Conservation (phyloP, 2,329 filamentous ascomycete species). For the Botrytis tulipae region DNA sequence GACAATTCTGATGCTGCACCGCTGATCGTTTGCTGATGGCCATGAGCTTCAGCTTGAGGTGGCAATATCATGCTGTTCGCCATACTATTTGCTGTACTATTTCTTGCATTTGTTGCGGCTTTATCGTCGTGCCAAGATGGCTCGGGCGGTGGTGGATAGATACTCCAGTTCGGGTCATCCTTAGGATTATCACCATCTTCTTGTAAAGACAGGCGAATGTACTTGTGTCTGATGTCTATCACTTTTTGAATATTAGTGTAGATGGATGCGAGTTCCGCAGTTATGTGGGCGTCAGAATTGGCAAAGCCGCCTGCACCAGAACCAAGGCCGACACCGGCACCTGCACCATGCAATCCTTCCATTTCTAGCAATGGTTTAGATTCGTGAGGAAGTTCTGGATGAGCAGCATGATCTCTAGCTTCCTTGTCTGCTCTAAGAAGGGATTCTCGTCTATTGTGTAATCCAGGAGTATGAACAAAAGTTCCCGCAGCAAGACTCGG, state of each 20-base stretch:
- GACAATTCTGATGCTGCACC: slow-evolving; percentile 1
- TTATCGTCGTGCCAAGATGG: slow-evolving; percentile 74
- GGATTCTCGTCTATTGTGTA: slow-evolving; percentile 28
- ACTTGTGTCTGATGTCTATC: slow-evolving; percentile 84
- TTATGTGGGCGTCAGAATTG: slow-evolving; percentile 74
- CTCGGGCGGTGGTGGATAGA: slow-evolving; percentile 89
- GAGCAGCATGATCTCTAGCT: slow-evolving; percentile 45
- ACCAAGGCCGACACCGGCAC: slow-evolving; percentile 59
- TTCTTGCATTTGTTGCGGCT: slow-evolving; percentile 35
- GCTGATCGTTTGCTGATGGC: slow-evolving; percentile 22
- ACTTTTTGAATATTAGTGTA: slow-evolving; percentile 89
- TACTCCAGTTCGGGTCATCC: slow-evolving; percentile 76
- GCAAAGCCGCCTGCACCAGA: slow-evolving; percentile 62
- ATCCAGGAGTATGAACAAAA: slow-evolving; percentile 15
- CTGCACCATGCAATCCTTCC: slow-evolving; percentile 56
- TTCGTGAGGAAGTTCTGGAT: slow-evolving; percentile 54
- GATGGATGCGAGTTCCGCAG: slow-evolving; percentile 78
- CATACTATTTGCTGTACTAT: slow-evolving; percentile 50
- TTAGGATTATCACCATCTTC: slow-evolving; percentile 82
- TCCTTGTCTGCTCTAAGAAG: slow-evolving; percentile 35
- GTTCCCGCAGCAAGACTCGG: slow-evolving; percentile 25
- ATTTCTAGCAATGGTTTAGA: slow-evolving; percentile 50
- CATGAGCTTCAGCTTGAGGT: slow-evolving; percentile 34
- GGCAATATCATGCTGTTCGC: slow-evolving; percentile 38
- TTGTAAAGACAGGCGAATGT: slow-evolving; percentile 82